Evolutionary conservation across 176 grass and related monocot genomes (phyloP).

Genomic region (Oryza nivara): DNA sequence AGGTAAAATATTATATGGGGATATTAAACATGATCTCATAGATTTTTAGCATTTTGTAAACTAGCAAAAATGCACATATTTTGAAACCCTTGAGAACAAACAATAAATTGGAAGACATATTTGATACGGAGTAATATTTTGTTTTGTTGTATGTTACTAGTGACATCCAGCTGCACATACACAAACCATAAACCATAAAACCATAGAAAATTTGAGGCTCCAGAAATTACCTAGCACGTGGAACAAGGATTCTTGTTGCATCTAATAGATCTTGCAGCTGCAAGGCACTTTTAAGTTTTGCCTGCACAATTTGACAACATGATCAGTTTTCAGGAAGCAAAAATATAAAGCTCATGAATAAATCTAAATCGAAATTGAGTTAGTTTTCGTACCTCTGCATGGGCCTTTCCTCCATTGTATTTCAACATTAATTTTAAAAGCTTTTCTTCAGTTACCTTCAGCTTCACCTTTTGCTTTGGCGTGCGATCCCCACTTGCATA

Average conservation of each 20-base stretch:
- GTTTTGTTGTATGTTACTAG: background rate
- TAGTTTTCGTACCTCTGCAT: constrained; percentile 54
- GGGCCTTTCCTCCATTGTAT: constrained; percentile 92
- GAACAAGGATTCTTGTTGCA: constrained; percentile 78
- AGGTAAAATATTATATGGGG: background rate
- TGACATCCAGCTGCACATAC: background rate
- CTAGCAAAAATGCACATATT: background rate
- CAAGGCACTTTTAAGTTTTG: constrained; percentile 94
- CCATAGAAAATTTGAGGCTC: background rate
- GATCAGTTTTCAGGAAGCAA: constrained; percentile 13
- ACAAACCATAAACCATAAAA: constrained; percentile 30
- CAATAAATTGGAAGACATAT: background rate
- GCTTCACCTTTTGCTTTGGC: constrained; percentile 97
- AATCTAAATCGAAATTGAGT: background rate
- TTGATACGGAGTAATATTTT: background rate
- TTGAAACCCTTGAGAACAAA: background rate
- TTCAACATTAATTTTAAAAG: constrained; percentile 95
- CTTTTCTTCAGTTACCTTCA: constrained; percentile 95
- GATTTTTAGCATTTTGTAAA: background rate
- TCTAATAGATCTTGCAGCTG: constrained; percentile 98
- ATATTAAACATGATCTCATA: background rate
- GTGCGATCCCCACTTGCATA: constrained; percentile 87
- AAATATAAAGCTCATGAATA: constrained; percentile 40
- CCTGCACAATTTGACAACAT: constrained; percentile 54
- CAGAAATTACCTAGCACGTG: too few species aligned